These are phyloP conservation scores for Astrephomene gubernaculifera DNA, from an alignment of 139 green algal species.

Conservation along the genomic window DNA sequence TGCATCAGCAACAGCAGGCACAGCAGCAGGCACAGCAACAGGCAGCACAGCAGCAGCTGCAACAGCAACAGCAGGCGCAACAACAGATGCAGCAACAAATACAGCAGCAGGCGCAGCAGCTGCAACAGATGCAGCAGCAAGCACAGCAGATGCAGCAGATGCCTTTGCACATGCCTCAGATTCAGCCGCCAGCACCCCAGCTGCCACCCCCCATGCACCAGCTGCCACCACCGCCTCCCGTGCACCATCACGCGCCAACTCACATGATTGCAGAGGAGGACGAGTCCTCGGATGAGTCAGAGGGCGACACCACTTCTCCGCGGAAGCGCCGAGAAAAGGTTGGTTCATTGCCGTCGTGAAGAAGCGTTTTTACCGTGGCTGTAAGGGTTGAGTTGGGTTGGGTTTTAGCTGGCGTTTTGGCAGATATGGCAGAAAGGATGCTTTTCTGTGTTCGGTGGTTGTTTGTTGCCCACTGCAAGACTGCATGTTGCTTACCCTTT, in stretches of 20 bases:
- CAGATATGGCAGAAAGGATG: too few species aligned
- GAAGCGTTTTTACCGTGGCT: neutral
- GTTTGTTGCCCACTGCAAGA: too few species aligned
- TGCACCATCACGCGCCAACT: neutral
- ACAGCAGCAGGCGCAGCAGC: neutral
- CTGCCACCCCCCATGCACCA: neutral
- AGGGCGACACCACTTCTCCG: slow-evolving; percentile 12
- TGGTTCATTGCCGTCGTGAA: neutral
- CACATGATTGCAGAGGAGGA: slow-evolving; percentile 25
- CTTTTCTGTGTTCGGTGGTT: too few species aligned
- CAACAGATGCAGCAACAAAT: neutral
- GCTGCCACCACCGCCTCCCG: neutral
- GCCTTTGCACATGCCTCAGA: neutral
- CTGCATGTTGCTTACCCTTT: too few species aligned
- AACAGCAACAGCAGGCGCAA: neutral
- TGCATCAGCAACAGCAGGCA: neutral
- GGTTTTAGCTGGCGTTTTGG: too few species aligned
- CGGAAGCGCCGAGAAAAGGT: slow-evolving; percentile 39
- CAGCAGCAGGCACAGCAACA: neutral
- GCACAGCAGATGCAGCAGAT: neutral
- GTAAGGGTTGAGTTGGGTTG: neutral
- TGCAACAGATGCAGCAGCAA: neutral
- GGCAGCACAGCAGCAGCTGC: neutral
- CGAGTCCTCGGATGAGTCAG: slow-evolving; percentile 22
- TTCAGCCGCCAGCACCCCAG: neutral